Evolutionary conservation across 345 rosid species (phyloP).

Genomic region (Eucalyptus albens): DNA sequence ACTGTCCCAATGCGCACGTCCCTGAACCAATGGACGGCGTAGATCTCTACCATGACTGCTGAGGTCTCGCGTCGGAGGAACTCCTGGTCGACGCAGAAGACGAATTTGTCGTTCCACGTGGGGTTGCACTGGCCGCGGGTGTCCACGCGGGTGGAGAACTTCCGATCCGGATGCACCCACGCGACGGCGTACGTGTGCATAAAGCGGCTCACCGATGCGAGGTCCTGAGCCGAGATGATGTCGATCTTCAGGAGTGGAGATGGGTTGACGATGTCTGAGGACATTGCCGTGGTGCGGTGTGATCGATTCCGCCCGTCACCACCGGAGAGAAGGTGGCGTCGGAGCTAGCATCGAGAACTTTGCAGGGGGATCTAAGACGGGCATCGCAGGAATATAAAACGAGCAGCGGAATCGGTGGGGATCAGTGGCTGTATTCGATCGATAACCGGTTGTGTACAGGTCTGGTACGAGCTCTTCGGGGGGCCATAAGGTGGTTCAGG

Average conservation of each 20-base stretch:
- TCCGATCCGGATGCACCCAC: constrained; percentile 75
- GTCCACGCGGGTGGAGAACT: constrained; percentile 70
- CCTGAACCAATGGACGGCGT: constrained; percentile 74
- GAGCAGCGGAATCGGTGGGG: neutral
- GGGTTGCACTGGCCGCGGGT: constrained; percentile 44
- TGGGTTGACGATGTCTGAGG: constrained; percentile 17
- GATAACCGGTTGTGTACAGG: neutral
- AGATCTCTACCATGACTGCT: constrained; percentile 66
- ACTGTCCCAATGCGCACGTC: constrained; percentile 69
- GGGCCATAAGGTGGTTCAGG: too few species aligned
- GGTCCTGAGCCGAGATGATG: constrained; percentile 73
- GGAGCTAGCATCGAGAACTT: neutral
- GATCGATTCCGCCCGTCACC: neutral
- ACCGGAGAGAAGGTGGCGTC: neutral
- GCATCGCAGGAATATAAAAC: neutral
- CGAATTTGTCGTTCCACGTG: constrained; percentile 89
- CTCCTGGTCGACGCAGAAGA: constrained; percentile 72
- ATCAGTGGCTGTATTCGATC: neutral
- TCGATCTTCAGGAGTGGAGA: constrained; percentile 71
- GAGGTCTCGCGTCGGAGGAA: constrained; percentile 69
- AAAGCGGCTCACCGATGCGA: constrained; percentile 37
- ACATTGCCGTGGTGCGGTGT: neutral
- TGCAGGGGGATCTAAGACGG: neutral
- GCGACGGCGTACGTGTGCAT: constrained; percentile 81
- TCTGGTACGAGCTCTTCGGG: neutral